Evolutionary conservation across 139 green algal species (phyloP).

Genomic region (Prasinococcaceae sp.): DNA sequence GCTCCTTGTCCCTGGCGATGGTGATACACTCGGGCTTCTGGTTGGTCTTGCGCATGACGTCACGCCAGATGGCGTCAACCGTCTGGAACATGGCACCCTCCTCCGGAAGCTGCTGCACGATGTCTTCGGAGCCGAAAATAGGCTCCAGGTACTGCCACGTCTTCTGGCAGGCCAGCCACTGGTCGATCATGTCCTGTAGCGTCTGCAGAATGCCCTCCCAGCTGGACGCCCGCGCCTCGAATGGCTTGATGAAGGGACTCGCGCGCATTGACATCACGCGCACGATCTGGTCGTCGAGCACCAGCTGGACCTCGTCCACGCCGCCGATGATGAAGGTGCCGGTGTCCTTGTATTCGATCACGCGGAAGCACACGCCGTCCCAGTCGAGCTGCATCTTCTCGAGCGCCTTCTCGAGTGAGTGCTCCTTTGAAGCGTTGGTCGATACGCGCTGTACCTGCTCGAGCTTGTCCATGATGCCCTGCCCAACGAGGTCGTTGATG

Average conservation of each 20-base stretch:
- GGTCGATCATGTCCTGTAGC: slow-evolving; percentile 65
- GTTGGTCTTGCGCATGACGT: slow-evolving; percentile 36
- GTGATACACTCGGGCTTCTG: slow-evolving; percentile 23
- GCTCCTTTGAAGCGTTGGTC: slow-evolving; percentile 43
- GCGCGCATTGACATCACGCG: slow-evolving; percentile 57
- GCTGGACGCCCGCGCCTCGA: slow-evolving; percentile 37
- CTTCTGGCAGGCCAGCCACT: slow-evolving; percentile 58
- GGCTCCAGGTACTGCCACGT: slow-evolving; percentile 77
- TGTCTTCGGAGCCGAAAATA: slow-evolving; percentile 68
- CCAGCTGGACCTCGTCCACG: slow-evolving; percentile 56
- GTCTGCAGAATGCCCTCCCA: slow-evolving; percentile 50
- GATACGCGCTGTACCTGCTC: slow-evolving; percentile 33
- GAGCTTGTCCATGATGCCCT: slow-evolving; percentile 39
- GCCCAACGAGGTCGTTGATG: slow-evolving; percentile 42
- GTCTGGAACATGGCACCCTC: slow-evolving; percentile 63
- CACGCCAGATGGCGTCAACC: slow-evolving; percentile 33
- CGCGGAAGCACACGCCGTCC: slow-evolving; percentile 49
- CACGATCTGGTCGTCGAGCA: slow-evolving; percentile 66
- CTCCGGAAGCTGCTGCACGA: slow-evolving; percentile 74
- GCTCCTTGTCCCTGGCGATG: slow-evolving; percentile 26
- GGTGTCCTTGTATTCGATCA: slow-evolving; percentile 42
- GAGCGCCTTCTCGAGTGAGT: slow-evolving; percentile 53
- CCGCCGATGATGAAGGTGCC: slow-evolving; percentile 64
- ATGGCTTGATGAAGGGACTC: slow-evolving; percentile 60
- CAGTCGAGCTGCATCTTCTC: slow-evolving; percentile 64